Base-by-base conservation (phyloP, 2,329 filamentous ascomycete species). In the Alternaria alternata region DNA sequence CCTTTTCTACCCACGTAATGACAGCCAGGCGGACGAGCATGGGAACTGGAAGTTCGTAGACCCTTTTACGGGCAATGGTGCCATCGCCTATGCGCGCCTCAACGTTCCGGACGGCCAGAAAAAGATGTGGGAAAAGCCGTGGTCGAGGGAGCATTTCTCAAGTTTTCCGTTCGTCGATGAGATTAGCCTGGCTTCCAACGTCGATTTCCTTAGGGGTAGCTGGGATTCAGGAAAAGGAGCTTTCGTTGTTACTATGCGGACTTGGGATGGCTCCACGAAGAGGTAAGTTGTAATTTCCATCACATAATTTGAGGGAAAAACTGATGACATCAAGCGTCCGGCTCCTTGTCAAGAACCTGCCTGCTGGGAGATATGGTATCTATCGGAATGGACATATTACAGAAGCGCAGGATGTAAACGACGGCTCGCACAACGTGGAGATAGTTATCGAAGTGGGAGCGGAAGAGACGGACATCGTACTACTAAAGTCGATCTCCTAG, bases 21-120 rank as follows among this genome's bases (percentile, higher is more conserved):
- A 73, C 22, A 47, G 48, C 7, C 41, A 53, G 1, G 56, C 64
- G 20, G 70, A 78, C 53, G 54, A 66, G 3, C 48, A 72, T 0
- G 65, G 64, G 3, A 62, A 70, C 6, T 71, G 71, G 64, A 70
- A 60, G 1, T 61, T 65, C 41, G 69, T 79, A 55, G 78, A 81
- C 26, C 26, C 78, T 0, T 78, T 75, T 20, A 67, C 76, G 0
- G 76, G 80, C 0, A 80, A 81, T 57, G 70, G 71, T 1, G 71
- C 64, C 0, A 74, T 81, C 55, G 78, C 70, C 1, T 81, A 81
- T 46, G 70, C 71, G 5, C 62, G 78, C 20, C 61, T 80, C 20
- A 80, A 81, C 57, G 73, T 80, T 11, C 53, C 64, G 5, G 71
- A 79, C 58, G 79, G 79, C 12, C 74, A 76, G 67, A 74, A 69